Base-by-base conservation (phyloP, 129 eudicot genomes). In the Flaveria bidentis region DNA sequence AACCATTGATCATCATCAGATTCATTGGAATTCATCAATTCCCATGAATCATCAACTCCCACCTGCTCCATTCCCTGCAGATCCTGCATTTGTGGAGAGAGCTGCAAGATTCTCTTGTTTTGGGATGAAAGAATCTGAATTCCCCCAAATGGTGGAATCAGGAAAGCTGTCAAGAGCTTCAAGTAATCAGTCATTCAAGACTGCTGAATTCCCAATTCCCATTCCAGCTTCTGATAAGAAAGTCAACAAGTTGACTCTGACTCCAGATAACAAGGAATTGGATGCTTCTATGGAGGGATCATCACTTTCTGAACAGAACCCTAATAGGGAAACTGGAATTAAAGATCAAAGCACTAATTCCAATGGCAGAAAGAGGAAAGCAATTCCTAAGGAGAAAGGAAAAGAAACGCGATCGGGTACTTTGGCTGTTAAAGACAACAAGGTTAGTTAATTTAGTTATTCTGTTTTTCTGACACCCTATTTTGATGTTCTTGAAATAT, bases 41-140 rank as follows among this genome's bases (percentile, higher is more conserved):
- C 85, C 71, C 2, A 78, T 82, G 52, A 82, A 82, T 80, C 77
- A 82, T 52, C 84, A 74, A 52, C 62, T 76, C 6, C 84, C 76
- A 52, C 73, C 67, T 12, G 78, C 82, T 14, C 86, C 83, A 26
- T 64, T 88, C 22, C 74, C 88, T 18, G 25, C 90, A 30, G 94
- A 92, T 80, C 96, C 94, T 46, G 96, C 90, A 26, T 90, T 90
- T 72, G 96, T 82, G 20, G 94, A 92, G 25, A 83, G 98, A 73
- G 98, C 92, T 33, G 96, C 98, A 2, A 92, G 82, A 58, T 92
- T 83, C 50, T 92, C 98, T 39, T 84, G 87, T 36, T 73, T 77
- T 60, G 66, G 64, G 30, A 57, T 57, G 30, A 57, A 57, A 57
- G 64, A 57, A 41, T 44, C 79, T 56, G 82, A 78, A 39, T 61